Conservation (phyloP, 441 rosid genomes). For the Gossypium gossypioides region DNA sequence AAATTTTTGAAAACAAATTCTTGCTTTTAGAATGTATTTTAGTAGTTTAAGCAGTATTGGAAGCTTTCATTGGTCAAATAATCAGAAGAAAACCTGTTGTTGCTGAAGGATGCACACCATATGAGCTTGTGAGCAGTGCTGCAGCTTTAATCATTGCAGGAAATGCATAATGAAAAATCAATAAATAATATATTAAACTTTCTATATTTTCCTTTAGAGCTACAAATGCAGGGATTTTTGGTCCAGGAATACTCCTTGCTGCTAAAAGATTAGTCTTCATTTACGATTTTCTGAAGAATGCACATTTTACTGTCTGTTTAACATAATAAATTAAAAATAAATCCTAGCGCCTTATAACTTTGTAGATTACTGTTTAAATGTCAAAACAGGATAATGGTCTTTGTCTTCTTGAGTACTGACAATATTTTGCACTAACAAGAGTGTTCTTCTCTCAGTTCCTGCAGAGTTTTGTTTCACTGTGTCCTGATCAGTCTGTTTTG, state of each 20-base stretch:
- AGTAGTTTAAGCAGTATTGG: background rate
- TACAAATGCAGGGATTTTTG: background rate
- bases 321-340: background rate
- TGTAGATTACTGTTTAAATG: background rate
- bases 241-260: background rate
- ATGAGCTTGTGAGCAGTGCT: background rate
- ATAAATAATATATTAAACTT: background rate
- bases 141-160: background rate
- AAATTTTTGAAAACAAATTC: background rate
- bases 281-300: background rate
- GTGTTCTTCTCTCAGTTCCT: background rate
- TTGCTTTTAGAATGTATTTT: background rate
- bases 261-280: background rate
- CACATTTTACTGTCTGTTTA: background rate
- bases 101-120: slow-evolving; percentile 1
- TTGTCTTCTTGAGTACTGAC: background rate
- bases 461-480: background rate
- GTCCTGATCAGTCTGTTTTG: background rate
- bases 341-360: background rate
- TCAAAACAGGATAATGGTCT: background rate
- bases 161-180: background rate
- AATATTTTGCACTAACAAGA: background rate
- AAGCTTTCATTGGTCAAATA: background rate
- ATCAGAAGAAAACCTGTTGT: background rate
- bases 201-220: background rate